Evolutionary conservation across 805 yeast species (phyloP), one percentile per base, ranked within the genome.

Genomic region (Maudiozyma saulgeensis): DNA sequence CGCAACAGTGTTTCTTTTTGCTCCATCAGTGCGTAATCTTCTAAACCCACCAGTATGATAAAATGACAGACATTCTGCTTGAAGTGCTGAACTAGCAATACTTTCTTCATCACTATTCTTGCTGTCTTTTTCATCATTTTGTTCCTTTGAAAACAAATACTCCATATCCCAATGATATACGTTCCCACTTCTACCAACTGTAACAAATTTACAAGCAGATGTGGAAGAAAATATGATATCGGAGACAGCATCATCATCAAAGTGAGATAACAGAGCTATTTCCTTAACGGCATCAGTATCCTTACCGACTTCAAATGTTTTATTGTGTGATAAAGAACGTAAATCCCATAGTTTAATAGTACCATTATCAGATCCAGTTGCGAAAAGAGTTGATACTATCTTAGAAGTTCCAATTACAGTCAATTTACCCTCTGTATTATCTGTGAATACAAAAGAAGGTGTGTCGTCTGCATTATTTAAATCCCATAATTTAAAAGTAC

Each of bases 31-130:
- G 18, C 39, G 44, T 1, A 54, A 59, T 41, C 63, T 56, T 51
- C 66, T 58, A 31, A 56, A 56, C 11, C 67, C 67, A n/a, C 66
- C 66, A 1, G 64, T 58, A 43, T 63, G 68, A 32, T 57, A 55
- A 42, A 61, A 63, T 18, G 57, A 51, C 46, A 65, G 48, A 46
- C 64, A 64, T 40, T 57, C 49, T 15, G 16, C 50, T 43, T 56
- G 58, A 45, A 46, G 8, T 15, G 37, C 48, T 8, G 48, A 41
- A 12, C 19, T 25, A 23, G 38, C 37, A 16, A 16, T 25, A 6
- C 71, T 67, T 42, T 68, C 71, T 3, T 68, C 78, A 23, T 61
- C 66, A 4, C 68, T 71, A 9, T 67, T 73, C n/a, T 60, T 70
- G 6, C 67, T 71, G 6, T 68, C 72, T 9, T 67, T 73, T n/a